These are phyloP conservation scores for Linum usitatissimum DNA, from an alignment of 345 rosid genomes.

Conservation along the genomic window DNA sequence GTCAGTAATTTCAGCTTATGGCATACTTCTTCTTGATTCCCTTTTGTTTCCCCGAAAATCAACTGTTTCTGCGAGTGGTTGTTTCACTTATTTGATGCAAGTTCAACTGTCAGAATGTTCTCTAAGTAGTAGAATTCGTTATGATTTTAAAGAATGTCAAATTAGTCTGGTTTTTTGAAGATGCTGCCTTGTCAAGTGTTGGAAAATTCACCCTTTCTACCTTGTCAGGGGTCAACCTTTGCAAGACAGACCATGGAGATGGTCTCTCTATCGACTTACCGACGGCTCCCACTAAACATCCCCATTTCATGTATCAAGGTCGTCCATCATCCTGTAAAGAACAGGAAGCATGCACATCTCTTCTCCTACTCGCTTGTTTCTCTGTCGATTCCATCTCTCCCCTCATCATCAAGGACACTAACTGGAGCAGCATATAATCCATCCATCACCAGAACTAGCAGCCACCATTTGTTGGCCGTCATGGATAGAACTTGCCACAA, in stretches of 20 bases:
- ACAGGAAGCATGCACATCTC: not conserved
- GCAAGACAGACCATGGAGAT: not conserved
- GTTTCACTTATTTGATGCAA: too few relatives aligned
- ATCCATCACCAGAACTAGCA: not conserved
- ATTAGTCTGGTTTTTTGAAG: not conserved
- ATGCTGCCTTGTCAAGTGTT: not conserved
- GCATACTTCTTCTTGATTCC: too few relatives aligned
- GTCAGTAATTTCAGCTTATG: too few relatives aligned
- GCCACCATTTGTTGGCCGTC: not conserved
- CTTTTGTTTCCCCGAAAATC: too few relatives aligned
- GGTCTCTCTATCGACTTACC: not conserved
- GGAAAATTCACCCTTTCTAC: not conserved
- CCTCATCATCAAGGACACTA: not conserved
- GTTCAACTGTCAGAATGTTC: too few relatives aligned
- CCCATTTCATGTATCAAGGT: not conserved
- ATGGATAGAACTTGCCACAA: not conserved
- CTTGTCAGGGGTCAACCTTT: not conserved
- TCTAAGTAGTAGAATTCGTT: too few relatives aligned
- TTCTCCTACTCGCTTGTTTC: not conserved
- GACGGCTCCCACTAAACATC: not conserved
- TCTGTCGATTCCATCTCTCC: not conserved
- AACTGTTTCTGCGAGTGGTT: too few relatives aligned
- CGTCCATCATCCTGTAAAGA: not conserved
- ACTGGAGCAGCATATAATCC: not conserved
- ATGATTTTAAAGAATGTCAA: too few relatives aligned